Conservation (phyloP, 2,329 filamentous ascomycete species). For the Zopfia rhizophila region DNA sequence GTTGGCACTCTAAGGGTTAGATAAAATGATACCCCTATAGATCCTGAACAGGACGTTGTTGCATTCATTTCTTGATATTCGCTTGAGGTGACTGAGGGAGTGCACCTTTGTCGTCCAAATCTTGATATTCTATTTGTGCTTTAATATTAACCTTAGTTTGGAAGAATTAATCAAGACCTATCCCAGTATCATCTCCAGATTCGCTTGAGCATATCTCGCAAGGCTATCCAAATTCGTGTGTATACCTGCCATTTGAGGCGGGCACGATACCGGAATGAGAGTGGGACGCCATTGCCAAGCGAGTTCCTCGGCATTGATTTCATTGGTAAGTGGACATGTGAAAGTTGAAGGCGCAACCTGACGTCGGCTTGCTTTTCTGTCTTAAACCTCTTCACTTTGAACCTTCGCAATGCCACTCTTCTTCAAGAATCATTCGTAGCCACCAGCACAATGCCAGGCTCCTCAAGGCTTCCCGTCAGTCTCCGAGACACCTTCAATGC, state of each 20-base stretch:
- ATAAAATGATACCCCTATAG: constrained; percentile 9
- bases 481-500: constrained; percentile 74
- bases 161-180: too few relatives aligned
- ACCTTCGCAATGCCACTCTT: neutral
- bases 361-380: neutral
- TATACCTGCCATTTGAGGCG: too few relatives aligned
- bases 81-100: too few relatives aligned
- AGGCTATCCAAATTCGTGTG: too few relatives aligned
- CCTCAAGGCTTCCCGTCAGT: constrained; percentile 76
- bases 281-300: neutral
- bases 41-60: too few relatives aligned
- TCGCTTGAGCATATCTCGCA: too few relatives aligned
- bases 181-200: too few relatives aligned
- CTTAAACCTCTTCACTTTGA: neutral
- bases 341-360: neutral
- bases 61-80: too few relatives aligned
- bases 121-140: too few relatives aligned
- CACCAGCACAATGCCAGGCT: constrained; percentile 58
- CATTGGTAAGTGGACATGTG: neutral
- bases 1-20: constrained; percentile 59
- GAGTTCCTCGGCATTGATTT: neutral
- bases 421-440: neutral
- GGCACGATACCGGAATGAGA: too few relatives aligned
- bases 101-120: too few relatives aligned
- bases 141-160: too few relatives aligned